phyloP scores from a whole-genome alignment of 225 moss, liverwort and hornwort species.

The Lunularia cruciata region DNA sequence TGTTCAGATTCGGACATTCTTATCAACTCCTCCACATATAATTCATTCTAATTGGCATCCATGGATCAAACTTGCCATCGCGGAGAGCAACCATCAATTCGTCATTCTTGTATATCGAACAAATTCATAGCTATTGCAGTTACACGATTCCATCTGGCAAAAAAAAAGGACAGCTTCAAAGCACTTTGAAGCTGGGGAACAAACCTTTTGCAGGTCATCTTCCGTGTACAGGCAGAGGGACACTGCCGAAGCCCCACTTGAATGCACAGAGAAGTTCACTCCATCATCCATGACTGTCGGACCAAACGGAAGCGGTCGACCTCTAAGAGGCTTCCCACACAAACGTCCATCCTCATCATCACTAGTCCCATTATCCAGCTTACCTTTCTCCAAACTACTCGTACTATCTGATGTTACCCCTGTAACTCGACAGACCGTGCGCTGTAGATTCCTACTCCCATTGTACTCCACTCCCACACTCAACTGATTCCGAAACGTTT shows the following conservation, averaged over 20 bases:
- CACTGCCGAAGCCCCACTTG: slow-evolving; percentile 72
- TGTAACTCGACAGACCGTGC: slow-evolving; percentile 46
- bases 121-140: too few species aligned
- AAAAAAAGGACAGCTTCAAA: background rate
- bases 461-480: background rate
- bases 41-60: too few species aligned
- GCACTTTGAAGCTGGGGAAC: background rate
- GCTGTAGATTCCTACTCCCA: background rate
- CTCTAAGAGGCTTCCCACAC: slow-evolving; percentile 61
- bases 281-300: slow-evolving; percentile 63
- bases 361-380: slow-evolving; percentile 27
- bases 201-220: slow-evolving; percentile 70
- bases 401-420: slow-evolving; percentile 58
- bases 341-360: background rate
- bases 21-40: too few species aligned
- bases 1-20: too few species aligned
- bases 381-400: slow-evolving; percentile 49
- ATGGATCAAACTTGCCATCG: too few species aligned
- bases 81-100: too few species aligned
- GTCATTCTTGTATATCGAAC: too few species aligned
- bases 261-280: slow-evolving; percentile 83
- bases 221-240: slow-evolving; percentile 75
- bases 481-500: background rate
- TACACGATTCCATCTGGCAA: too few species aligned
- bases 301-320: slow-evolving; percentile 74